A percentile compares a stretch with the other conserved stretches of the same genome.
phyloP scores from a whole-genome alignment of 2,329 filamentous ascomycete genomes.

The Fusarium sp. region DNA sequence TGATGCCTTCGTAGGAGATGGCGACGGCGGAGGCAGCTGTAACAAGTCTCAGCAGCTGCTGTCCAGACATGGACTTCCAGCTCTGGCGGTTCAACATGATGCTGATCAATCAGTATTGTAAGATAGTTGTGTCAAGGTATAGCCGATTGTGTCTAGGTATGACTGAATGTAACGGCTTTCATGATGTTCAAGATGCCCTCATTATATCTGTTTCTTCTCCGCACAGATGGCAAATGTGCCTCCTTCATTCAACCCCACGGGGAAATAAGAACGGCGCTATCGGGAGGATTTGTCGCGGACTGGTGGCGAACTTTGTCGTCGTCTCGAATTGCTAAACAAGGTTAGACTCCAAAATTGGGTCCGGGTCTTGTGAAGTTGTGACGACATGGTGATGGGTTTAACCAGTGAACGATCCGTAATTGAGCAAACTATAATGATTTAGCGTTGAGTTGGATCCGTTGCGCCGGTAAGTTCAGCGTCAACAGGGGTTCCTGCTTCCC shows the following conservation, averaged over 20 bases:
- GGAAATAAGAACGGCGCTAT: not conserved
- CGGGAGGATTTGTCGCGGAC: not conserved
- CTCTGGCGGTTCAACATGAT: conserved; percentile 22
- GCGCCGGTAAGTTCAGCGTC: not conserved
- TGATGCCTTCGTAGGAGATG: conserved; percentile 51
- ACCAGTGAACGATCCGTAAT: not conserved
- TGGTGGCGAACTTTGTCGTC: not conserved
- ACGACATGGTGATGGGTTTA: not conserved
- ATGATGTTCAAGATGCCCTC: not conserved
- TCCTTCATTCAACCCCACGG: conserved; percentile 5
- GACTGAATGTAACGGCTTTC: not conserved
- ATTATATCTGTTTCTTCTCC: conserved; percentile 4
- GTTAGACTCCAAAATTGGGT: not conserved
- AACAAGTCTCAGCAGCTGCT: conserved; percentile 30
- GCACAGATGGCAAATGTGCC: not conserved
- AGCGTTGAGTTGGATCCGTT: not conserved
- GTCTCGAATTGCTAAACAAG: conserved; percentile 1
- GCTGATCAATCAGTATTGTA: not conserved
- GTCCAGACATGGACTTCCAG: conserved; percentile 23
- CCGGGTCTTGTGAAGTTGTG: not conserved
- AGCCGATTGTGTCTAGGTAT: not conserved
- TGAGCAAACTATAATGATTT: not conserved
- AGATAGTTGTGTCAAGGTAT: not conserved
- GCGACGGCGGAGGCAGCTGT: conserved; percentile 29
- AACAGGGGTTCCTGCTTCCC: not conserved